phyloP scores from a whole-genome alignment of 1,284 basidiomycete genomes.

The Puccinia triticina region DNA sequence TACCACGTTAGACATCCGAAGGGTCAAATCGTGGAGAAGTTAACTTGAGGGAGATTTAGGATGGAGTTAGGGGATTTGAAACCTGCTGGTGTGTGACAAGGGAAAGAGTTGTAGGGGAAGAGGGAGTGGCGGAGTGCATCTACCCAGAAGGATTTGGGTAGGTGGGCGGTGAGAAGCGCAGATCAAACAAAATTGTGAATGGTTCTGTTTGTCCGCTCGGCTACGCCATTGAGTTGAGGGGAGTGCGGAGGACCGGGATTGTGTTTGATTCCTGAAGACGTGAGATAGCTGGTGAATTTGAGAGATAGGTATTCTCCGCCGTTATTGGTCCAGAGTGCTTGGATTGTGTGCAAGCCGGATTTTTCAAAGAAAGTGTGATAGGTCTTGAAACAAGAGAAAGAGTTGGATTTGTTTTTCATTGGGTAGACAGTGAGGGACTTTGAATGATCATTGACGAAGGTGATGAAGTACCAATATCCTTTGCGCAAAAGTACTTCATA shows the following conservation, averaged over 20 bases:
- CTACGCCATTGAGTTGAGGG: conserved; percentile 26
- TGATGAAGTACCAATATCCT: not conserved
- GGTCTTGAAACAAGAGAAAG: conserved; percentile 56
- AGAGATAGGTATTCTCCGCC: conserved; percentile 13
- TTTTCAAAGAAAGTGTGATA: conserved; percentile 59
- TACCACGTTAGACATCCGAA: too few relatives aligned
- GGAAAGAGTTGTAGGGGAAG: too few relatives aligned
- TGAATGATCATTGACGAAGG: conserved; percentile 12
- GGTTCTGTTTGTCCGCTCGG: not conserved
- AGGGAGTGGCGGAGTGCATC: too few relatives aligned
- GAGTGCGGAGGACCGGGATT: conserved; percentile 18
- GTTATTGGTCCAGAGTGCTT: not conserved
- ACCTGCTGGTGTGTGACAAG: too few relatives aligned
- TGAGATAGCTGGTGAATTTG: not conserved
- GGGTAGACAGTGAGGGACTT: conserved; percentile 5
- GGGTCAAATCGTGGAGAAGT: too few relatives aligned
- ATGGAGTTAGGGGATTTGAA: too few relatives aligned
- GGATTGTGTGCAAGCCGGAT: conserved; percentile 51
- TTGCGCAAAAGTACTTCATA: not conserved
- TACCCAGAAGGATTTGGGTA: not conserved
- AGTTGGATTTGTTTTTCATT: conserved; percentile 18
- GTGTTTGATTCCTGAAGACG: not conserved
- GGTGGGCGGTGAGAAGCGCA: too few relatives aligned
- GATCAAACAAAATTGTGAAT: not conserved
- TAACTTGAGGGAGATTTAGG: too few relatives aligned